Evolutionary conservation across 2,329 filamentous ascomycete species (phyloP).

Genomic region (Hypoxylon sp.): DNA sequence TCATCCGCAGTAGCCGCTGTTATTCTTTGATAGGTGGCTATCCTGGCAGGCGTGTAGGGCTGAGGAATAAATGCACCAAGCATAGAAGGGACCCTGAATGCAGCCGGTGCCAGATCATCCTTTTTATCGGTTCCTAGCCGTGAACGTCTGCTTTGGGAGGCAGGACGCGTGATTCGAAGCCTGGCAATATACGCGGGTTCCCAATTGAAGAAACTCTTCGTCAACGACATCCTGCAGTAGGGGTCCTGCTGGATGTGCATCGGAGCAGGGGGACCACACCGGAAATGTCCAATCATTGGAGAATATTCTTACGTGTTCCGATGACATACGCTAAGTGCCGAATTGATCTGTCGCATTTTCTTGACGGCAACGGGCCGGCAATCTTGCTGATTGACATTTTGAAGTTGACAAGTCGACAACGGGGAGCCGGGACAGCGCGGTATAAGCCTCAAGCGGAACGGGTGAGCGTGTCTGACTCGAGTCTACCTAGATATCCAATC

Average conservation of each 20-base stretch:
- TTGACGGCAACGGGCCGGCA: constrained; percentile 29
- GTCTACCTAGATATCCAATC: constrained; percentile 26
- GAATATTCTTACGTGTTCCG: constrained; percentile 29
- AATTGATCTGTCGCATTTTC: constrained; percentile 40
- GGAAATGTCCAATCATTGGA: constrained; percentile 24
- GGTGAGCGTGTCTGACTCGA: constrained; percentile 22
- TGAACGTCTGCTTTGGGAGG: constrained; percentile 13
- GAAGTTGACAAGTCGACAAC: constrained; percentile 38
- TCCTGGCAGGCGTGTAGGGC: constrained; percentile 30
- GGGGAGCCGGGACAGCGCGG: constrained; percentile 35
- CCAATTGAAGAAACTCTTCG: constrained; percentile 33
- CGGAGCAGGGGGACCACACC: constrained; percentile 26
- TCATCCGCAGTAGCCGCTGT: constrained; percentile 35
- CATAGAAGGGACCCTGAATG: constrained; percentile 31
- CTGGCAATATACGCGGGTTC: constrained; percentile 26
- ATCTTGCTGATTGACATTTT: constrained; percentile 29
- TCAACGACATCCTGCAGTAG: constrained; percentile 35
- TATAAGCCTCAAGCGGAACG: constrained; percentile 37
- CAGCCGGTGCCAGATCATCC: constrained; percentile 26
- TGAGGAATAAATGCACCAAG: constrained; percentile 26
- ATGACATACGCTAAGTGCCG: constrained; percentile 37
- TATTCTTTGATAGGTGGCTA: constrained; percentile 33
- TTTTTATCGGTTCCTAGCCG: constrained; percentile 11
- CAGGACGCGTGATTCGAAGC: constrained; percentile 29
- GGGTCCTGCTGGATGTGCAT: constrained; percentile 37